These are phyloP conservation scores for Aspergillus vadensis DNA, from an alignment of 2,329 filamentous ascomycete genomes.

Conservation along the genomic window DNA sequence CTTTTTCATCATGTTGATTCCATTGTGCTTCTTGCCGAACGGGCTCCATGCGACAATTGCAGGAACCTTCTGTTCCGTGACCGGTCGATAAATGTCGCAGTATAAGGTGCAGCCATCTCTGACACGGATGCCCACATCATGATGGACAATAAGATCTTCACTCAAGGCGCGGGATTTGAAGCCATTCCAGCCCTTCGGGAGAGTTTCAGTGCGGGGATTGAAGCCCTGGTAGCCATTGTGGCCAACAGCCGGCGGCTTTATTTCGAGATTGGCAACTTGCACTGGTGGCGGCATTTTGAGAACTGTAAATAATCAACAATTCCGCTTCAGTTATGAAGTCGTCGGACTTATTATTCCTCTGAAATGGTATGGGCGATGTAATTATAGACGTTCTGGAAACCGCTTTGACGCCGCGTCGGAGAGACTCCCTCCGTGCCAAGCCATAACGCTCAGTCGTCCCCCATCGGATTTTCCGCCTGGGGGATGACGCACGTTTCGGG, in stretches of 20 bases:
- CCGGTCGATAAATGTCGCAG: slow-evolving; percentile 49
- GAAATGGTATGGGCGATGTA: too few species aligned
- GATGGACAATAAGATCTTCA: slow-evolving; percentile 45
- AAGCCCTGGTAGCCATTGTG: slow-evolving; percentile 47
- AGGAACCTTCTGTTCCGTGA: slow-evolving; percentile 38
- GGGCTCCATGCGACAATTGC: slow-evolving; percentile 48
- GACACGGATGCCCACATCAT: slow-evolving; percentile 47
- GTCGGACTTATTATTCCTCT: too few species aligned
- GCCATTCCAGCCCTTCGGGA: slow-evolving; percentile 41
- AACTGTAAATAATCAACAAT: not conserved
- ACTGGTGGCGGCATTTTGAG: slow-evolving; percentile 31
- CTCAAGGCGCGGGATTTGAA: slow-evolving; percentile 36
- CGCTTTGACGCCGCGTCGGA: too few species aligned
- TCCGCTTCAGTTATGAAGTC: too few species aligned
- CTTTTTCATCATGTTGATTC: slow-evolving; percentile 39
- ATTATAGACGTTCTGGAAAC: too few species aligned
- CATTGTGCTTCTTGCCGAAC: slow-evolving; percentile 50
- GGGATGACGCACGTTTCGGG: too few species aligned
- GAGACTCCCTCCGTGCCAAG: too few species aligned
- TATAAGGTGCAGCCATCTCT: slow-evolving; percentile 48
- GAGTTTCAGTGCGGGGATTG: slow-evolving; percentile 39
- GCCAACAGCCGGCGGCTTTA: slow-evolving; percentile 31
- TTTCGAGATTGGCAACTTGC: slow-evolving; percentile 24
- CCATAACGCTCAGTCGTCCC: too few species aligned
- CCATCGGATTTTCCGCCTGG: not conserved